Conservation (phyloP, 2,329 filamentous ascomycete genomes). For the Neonectria ditissima region DNA sequence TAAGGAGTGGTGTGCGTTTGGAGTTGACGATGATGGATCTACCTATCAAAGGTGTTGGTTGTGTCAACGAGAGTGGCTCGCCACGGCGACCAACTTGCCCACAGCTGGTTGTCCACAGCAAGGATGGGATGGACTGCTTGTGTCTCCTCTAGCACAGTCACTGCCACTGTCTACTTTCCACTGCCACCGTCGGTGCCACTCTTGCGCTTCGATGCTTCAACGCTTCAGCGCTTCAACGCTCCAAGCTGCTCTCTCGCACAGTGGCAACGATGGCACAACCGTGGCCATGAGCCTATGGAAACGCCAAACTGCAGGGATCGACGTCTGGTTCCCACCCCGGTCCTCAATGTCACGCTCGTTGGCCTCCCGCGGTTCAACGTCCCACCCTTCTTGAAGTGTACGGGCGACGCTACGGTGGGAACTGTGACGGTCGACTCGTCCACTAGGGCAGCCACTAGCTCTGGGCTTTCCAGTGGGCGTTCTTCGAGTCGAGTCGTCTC, state of each 20-base stretch:
- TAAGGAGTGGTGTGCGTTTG: constrained; percentile 14
- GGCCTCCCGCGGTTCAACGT: constrained; percentile 4
- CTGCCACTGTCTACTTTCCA: too few species aligned
- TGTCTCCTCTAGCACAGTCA: background rate
- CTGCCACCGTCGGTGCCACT: constrained; percentile 6
- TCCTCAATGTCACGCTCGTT: constrained; percentile 8
- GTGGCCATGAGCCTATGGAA: constrained; percentile 48
- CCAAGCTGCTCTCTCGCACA: constrained; percentile 5
- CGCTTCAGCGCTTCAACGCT: too few species aligned
- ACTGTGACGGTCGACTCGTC: background rate
- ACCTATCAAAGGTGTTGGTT: background rate
- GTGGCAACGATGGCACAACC: constrained; percentile 37
- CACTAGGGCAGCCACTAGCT: constrained; percentile 9
- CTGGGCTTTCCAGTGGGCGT: constrained; percentile 28
- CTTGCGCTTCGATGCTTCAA: too few species aligned
- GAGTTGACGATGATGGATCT: constrained; percentile 13
- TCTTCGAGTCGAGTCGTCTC: background rate
- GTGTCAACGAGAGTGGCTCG: background rate
- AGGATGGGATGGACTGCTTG: background rate
- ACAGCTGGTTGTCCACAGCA: too few species aligned
- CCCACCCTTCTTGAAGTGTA: constrained; percentile 5
- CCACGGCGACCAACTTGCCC: background rate
- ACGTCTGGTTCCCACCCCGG: constrained; percentile 12
- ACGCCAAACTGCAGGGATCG: constrained; percentile 48
- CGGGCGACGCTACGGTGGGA: constrained; percentile 5